These are phyloP conservation scores for Tulasnella sp. DNA, from an alignment of 768 basidiomycete genomes.

Conservation along the genomic window DNA sequence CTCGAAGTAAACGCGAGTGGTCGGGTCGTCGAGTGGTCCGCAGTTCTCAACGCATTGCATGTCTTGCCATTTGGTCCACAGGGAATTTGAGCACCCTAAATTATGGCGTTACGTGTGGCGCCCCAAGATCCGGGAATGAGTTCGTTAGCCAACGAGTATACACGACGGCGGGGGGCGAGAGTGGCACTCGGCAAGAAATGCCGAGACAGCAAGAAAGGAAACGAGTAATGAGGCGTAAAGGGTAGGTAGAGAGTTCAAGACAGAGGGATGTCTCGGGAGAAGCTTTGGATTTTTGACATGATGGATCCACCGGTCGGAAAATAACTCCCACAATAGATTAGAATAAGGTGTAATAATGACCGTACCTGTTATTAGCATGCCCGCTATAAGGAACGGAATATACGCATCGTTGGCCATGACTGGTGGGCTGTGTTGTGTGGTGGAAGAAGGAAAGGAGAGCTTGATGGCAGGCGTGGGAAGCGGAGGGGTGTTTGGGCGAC, in stretches of 20 bases:
- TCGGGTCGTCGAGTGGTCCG: conserved; percentile 52
- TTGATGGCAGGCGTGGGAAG: background rate
- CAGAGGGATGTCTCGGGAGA: conserved; percentile 33
- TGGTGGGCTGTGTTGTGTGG: conserved; percentile 14
- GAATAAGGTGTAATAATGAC: background rate
- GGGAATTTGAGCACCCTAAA: conserved; percentile 54
- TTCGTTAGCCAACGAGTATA: background rate
- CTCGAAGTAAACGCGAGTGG: conserved; percentile 71
- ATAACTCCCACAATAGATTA: background rate
- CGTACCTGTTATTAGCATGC: conserved; percentile 85
- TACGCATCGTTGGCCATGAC: conserved; percentile 64
- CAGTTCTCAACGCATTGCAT: conserved; percentile 99
- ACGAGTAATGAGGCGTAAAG: background rate
- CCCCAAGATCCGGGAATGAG: background rate
- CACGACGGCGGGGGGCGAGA: background rate
- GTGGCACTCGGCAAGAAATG: background rate
- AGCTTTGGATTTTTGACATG: too few relatives aligned
- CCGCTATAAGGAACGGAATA: conserved; percentile 76
- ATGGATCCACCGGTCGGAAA: background rate
- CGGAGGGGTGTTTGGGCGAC: conserved; percentile 20
- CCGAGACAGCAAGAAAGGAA: background rate
- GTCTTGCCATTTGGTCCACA: conserved; percentile 89
- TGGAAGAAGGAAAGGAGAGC: background rate
- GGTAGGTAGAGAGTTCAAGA: background rate
- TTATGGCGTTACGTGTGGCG: conserved; percentile 7